Evolutionary conservation across 257 asterid genomes (phyloP).

Genomic region (Osmanthus fragrans): DNA sequence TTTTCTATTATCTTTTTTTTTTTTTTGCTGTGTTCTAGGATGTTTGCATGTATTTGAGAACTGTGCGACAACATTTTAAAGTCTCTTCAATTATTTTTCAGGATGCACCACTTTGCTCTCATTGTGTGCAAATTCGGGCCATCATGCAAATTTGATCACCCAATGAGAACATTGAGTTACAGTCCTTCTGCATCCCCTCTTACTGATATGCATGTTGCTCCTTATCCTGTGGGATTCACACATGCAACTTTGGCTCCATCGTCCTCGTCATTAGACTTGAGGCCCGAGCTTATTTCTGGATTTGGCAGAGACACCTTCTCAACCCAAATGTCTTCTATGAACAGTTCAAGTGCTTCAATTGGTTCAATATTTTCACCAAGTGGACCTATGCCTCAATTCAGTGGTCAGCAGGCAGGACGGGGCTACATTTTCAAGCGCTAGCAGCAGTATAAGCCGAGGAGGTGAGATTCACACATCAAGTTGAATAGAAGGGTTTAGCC

Average conservation of each 20-base stretch:
- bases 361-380: too few species aligned
- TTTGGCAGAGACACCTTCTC: too few species aligned
- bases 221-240: constrained; percentile 84
- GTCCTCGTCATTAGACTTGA: constrained; percentile 51
- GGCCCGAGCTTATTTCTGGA: constrained; percentile 46
- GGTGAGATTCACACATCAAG: too few species aligned
- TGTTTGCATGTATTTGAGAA: neutral
- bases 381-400: too few species aligned
- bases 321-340: too few species aligned
- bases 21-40: neutral
- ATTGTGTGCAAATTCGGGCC: constrained; percentile 91
- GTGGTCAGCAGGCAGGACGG: too few species aligned
- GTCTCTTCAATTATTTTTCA: too few species aligned
- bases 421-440: too few species aligned
- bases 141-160: constrained; percentile 85
- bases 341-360: too few species aligned
- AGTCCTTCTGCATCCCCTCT: constrained; percentile 89
- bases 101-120: constrained; percentile 82
- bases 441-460: too few species aligned
- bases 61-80: constrained; percentile 4
- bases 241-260: constrained; percentile 71
- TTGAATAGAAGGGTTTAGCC: too few species aligned
- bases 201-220: constrained; percentile 90
- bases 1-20: neutral
- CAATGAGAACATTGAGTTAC: constrained; percentile 69